Evolutionary conservation across 805 yeast species (phyloP), one percentile per base, ranked within the genome.

Genomic region (Osmozyma mogii): DNA sequence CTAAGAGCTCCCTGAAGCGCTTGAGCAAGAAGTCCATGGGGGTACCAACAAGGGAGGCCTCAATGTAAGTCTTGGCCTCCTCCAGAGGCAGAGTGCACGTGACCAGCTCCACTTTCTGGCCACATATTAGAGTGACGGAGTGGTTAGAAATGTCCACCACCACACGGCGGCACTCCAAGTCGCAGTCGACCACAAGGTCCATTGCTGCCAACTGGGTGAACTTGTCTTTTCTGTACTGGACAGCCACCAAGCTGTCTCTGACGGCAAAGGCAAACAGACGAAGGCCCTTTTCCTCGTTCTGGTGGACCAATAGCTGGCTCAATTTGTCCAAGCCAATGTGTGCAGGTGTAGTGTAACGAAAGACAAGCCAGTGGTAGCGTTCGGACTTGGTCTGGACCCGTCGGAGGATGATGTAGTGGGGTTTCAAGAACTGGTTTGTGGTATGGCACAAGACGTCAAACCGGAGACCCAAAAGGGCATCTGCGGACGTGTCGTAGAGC

Each of bases 331-430:
- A 28, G 7, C 56, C 58, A 6, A 60, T 36, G 31, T 46, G 55
- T 2, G 45, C 46, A 1, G 67, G 65, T 9, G 61, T 36, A 3
- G 68, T 61, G 36, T 61, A 61, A 13, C 57, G 48, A 35, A 51
- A 52, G 3, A 61, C 42, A 17, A 35, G 31, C 67, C 67, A 61
- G 26, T 18, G 27, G 4, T n/a, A n/a, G n/a, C n/a, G n/a, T n/a
- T n/a, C n/a, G n/a, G n/a, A n/a, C 20, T 7, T 9, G 20, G 20
- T 17, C 20, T 17, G 9, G 20, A 17, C n/a, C n/a, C n/a, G n/a
- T n/a, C n/a, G n/a, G 2, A 72, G 48, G 3, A 72, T 71, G 10
- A 66, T 56, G 43, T 72, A 72, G 40, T 70, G 75, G 2, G 77
- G 72, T 1, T 48, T 42, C 4, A 46, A 24, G 40, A 49, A 72